Conservation (phyloP, 306 rosid genomes). For the Gastrolobium villosum region DNA sequence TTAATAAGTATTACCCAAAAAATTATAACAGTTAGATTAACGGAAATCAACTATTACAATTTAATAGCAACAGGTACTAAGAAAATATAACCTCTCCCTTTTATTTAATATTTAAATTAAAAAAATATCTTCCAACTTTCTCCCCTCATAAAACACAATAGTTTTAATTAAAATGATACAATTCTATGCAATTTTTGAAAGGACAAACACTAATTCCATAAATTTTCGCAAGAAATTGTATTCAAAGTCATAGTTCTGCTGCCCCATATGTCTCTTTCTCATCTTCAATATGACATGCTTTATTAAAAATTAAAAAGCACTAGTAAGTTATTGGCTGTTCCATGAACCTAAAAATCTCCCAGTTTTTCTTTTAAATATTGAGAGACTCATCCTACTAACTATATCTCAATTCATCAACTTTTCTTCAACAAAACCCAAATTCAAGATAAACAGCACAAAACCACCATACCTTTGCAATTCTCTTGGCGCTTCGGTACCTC, state of each 20-base stretch:
- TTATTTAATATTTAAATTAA: too few relatives aligned
- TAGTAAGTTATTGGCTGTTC: not conserved
- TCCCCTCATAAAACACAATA: too few relatives aligned
- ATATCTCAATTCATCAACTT: slow-evolving; percentile 40
- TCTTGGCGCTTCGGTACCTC: slow-evolving; percentile 78
- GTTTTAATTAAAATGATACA: too few relatives aligned
- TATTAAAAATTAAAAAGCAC: slow-evolving; percentile 10
- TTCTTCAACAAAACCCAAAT: slow-evolving; percentile 15
- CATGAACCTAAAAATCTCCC: slow-evolving; percentile 12
- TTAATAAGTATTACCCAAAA: too few relatives aligned
- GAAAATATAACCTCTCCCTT: too few relatives aligned
- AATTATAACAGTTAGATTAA: too few relatives aligned
- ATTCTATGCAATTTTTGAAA: too few relatives aligned
- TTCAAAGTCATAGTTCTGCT: not conserved
- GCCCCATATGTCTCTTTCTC: slow-evolving; percentile 28
- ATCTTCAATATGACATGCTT: slow-evolving; percentile 13
- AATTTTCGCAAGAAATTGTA: not conserved
- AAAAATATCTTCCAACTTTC: too few relatives aligned
- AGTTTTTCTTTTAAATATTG: not conserved
- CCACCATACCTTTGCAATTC: slow-evolving; percentile 79
- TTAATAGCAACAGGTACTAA: too few relatives aligned
- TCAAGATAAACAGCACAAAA: not conserved
- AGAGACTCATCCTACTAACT: slow-evolving; percentile 21
- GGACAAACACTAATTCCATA: not conserved
- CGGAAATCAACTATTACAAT: too few relatives aligned